phyloP scores from a whole-genome alignment of 768 basidiomycete species.

The Nidula microcarpa region DNA sequence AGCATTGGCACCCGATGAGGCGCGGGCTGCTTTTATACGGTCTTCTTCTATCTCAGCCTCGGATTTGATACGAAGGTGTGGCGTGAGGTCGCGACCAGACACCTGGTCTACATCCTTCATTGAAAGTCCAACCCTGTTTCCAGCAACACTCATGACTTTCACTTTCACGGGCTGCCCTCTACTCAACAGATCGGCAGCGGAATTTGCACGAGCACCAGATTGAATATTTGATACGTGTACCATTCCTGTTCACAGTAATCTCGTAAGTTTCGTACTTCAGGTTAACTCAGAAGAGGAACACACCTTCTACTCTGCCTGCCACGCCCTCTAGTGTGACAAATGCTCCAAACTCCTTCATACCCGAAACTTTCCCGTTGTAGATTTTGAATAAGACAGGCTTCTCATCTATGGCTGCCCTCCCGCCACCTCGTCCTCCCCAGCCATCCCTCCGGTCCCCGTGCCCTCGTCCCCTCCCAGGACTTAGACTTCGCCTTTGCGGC shows the following conservation, averaged over 20 bases:
- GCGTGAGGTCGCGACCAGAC: constrained; percentile 88
- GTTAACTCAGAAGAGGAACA: constrained; percentile 14
- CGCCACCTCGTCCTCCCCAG: constrained; percentile 32
- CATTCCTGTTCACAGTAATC: constrained; percentile 59
- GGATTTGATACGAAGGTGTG: constrained; percentile 91
- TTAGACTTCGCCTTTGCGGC: constrained; percentile 49
- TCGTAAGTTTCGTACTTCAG: background rate
- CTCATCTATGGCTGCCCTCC: constrained; percentile 58
- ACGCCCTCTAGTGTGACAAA: constrained; percentile 91
- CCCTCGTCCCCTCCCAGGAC: constrained; percentile 57
- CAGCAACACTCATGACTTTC: constrained; percentile 93
- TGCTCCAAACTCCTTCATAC: constrained; percentile 93
- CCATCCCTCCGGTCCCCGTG: constrained; percentile 38
- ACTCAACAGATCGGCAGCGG: constrained; percentile 81
- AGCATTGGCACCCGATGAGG: constrained; percentile 82
- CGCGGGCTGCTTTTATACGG: constrained; percentile 52
- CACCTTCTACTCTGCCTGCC: constrained; percentile 84
- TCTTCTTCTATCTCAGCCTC: constrained; percentile 93
- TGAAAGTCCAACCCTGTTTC: constrained; percentile 77
- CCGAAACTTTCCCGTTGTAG: constrained; percentile 81
- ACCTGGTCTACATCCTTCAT: constrained; percentile 98
- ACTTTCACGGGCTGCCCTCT: constrained; percentile 88
- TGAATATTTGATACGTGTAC: constrained; percentile 95
- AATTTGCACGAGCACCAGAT: constrained; percentile 77
- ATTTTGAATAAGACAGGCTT: constrained; percentile 91